Evolutionary conservation across 306 rosid genomes (phyloP), one percentile per base, ranked within the genome.

Genomic region (Aeschynomene evenia): DNA sequence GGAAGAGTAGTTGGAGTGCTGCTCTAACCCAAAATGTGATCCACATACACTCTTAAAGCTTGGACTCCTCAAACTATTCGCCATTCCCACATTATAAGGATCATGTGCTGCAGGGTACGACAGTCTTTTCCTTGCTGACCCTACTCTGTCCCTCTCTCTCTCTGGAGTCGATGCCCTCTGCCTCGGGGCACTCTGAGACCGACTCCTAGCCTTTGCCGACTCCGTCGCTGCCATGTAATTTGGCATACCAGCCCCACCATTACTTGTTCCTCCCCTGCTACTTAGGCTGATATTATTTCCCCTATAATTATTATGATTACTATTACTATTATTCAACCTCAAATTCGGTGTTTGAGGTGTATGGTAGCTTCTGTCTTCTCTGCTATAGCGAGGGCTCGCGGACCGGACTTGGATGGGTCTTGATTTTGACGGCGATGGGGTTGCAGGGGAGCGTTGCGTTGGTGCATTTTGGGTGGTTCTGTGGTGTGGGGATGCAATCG

Each of bases 151-250:
- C 76, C 88, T 83, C 82, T 91, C 99, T 0, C 88, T 83, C 82
- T 91, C 99, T 0, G 96, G 99, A 0, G 99, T 94, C 0, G 81
- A 71, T 0, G 97, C 93, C 80, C 99, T 84, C 78, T 95, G 99
- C 79, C 97, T 81, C 0, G 99, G 99, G 0, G 99, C 97, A n/a
- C 99, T 95, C 49, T 85, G 99, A 1, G 99, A 95, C 7, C 99
- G 87, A 9, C 84, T 80, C 1, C 99, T 77, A 9, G 97, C 96
- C 83, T 91, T 91, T 2, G 99, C 96, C 5, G 97, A 95, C 88
- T 91, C 99, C 0, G 99, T 95, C 6, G 97, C 96, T 0, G 97
- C 95, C 99, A 95, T 95, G 85, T 95, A 95, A 74, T 95, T 89
- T 66, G 99, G 99, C 84, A 95, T 52, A 60, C 87, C 31, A 54